Base-by-base conservation (phyloP, 2,329 filamentous ascomycete species). In the Ceratocystis cubensis region DNA sequence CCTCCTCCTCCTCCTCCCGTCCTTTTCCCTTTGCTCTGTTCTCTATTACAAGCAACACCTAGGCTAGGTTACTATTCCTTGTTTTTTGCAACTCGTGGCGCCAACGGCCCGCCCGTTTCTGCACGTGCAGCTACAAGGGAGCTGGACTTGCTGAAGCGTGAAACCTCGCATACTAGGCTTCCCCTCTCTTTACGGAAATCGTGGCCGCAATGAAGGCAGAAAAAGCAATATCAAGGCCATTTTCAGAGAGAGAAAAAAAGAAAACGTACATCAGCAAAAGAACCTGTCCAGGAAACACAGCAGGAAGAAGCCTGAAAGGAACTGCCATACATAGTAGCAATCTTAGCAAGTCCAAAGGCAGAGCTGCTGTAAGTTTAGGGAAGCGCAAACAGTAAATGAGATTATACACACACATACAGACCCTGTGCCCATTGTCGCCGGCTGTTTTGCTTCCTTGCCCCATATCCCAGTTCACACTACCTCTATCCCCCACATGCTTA, bases 61-160 rank as follows among this genome's bases (percentile, higher is more conserved):
- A 22, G n/a, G 46, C 17, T 8, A 22, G 17, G 46, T 22, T 50
- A 13, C 7, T 15, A 20, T 20, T 50, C 46, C n/a, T 50, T 50
- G 17, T 22, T 50, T 37, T 57, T 28, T 30, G 13, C 50, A 57
- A 50, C 46, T 22, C 46, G 46, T 50, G 50, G 50, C 50, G 17
- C 25, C 22, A 30, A 28, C 22, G 50, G 50, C 20, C 50, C 50
- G 50, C 50, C 50, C 50, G 50, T 57, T 57, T 57, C 17, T 57
- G 50, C 50, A 57, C 20, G 50, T 57, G 50, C 50, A 28, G 22
- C 25, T 28, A 57, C 22, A 25, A 22, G 25, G 17, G 8, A 57
- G 50, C 50, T 57, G 50, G 22, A 57, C 50, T 57, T 57, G 50
- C 50, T 28, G 50, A 25, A 57, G 50, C 25, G 13, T 57, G 50